Evolutionary conservation across 805 yeast genomes (phyloP).

Genomic region (Candida pseudoglaebosa): DNA sequence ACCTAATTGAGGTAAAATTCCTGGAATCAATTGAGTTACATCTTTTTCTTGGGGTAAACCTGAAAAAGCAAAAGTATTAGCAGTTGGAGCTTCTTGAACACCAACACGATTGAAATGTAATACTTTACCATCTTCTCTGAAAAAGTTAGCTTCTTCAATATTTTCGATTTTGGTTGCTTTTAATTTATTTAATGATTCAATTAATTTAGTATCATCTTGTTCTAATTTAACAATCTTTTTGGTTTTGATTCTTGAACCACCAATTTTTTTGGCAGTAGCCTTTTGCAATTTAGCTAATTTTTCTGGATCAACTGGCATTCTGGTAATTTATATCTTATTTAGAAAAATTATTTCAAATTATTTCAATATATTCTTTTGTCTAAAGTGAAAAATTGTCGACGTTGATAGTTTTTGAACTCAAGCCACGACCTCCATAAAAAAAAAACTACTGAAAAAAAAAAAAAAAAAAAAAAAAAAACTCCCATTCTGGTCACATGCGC

Average conservation of each 20-base stretch:
- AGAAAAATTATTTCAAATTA: background rate
- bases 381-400: slow-evolving; percentile 15
- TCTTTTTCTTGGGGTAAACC: slow-evolving; percentile 94
- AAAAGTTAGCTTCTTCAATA: slow-evolving; percentile 96
- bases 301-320: slow-evolving; percentile 89
- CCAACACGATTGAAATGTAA: slow-evolving; percentile 95
- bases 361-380: no score
- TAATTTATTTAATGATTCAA: slow-evolving; percentile 82
- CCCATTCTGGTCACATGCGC: no score
- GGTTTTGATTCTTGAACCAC: slow-evolving; percentile 87
- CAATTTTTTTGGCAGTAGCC: slow-evolving; percentile 73
- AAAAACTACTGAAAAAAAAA: no score
- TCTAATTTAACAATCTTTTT: slow-evolving; percentile 69
- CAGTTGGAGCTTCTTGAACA: slow-evolving; percentile 86
- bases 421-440: no score
- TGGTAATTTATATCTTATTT: slow-evolving; percentile 10
- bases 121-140: slow-evolving; percentile 94
- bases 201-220: slow-evolving; percentile 88
- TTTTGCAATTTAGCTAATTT: slow-evolving; percentile 90
- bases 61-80: slow-evolving; percentile 91
- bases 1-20: slow-evolving; percentile 92
- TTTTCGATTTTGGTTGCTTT: slow-evolving; percentile 85
- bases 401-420: slow-evolving; percentile 2
- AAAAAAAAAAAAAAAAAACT: no score
- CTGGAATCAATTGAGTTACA: slow-evolving; percentile 88